A percentile compares a stretch with the other conserved stretches of the same genome.
Evolutionary conservation across 345 rosid genomes (phyloP).

Genomic region (Physaria fendleri): DNA sequence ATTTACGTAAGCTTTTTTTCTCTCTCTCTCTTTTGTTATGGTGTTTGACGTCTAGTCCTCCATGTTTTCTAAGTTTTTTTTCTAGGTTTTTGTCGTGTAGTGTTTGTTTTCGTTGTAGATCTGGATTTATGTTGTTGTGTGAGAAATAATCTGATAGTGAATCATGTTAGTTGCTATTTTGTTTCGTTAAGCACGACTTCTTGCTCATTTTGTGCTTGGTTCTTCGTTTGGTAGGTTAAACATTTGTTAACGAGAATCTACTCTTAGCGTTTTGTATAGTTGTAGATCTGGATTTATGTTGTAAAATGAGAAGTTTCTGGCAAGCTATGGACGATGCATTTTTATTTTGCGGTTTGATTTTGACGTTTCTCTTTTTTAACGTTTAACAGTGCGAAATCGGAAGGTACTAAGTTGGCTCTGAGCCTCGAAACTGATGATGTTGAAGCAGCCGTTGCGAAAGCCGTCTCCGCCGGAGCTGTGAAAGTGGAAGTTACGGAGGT

Average conservation of each 20-base stretch:
- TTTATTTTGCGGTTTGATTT: not conserved
- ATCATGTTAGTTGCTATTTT: not conserved
- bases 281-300: not conserved
- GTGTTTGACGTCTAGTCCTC: not conserved
- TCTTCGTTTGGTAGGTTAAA: not conserved
- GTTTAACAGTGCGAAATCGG: constrained; percentile 35
- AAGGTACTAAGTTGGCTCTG: constrained; percentile 18
- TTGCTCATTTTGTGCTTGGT: not conserved
- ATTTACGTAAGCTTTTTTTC: constrained; percentile 31
- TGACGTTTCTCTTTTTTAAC: not conserved
- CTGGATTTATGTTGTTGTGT: not conserved
- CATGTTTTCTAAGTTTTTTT: not conserved
- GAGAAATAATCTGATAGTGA: not conserved
- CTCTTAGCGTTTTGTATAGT: not conserved
- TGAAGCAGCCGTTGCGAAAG: constrained; percentile 56
- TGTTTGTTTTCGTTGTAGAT: not conserved
- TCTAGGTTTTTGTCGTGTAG: not conserved
- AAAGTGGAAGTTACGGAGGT: constrained; percentile 43
- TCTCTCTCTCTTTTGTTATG: not conserved
- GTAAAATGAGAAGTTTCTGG: not conserved
- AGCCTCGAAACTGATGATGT: constrained; percentile 65
- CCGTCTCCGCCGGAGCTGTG: constrained; percentile 63
- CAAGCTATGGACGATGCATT: too few species aligned
- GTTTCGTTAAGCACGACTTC: not conserved
- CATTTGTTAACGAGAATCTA: too few species aligned